Base-by-base conservation (phyloP, 371 early-diverging fungal genomes). In the Rhizomucor miehei region DNA sequence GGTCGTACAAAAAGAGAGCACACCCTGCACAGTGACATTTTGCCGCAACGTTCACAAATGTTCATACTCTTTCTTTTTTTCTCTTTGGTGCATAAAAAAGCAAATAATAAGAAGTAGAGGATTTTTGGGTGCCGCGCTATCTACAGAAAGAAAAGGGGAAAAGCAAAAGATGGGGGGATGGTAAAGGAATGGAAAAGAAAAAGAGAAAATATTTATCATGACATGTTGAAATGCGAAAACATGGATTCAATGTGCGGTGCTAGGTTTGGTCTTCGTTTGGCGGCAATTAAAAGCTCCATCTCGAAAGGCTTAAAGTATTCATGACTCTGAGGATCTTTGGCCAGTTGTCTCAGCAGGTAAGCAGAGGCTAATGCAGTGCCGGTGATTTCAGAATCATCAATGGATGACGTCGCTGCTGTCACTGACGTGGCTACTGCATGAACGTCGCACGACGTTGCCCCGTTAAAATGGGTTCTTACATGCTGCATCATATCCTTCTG, bases 301-400 rank as follows among this genome's bases (percentile, higher is more conserved):
- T 88, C 87, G 51, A 76, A 86, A 14, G 87, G 78, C 64, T 74
- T 60, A 65, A 88, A 88, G 51, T 81, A 63, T 20, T 68, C 65
- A 11, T 76, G 71, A 54, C 79, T 78, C 36, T 66, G 66, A 14
- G 76, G 75, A 43, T 79, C 69, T 44, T 84, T 70, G 20, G 88
- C 84, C 5, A 91, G 64, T 54, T 88, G 87, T 35, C 85, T 61
- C 38, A 91, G 63, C 14, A 89, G 67, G 57, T 86, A 69, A 17
- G 85, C 69, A 4, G 88, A 82, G 1, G 85, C 85, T 49, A 91
- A 63, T 0, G 89, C 86, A 51, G 86, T 81, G 25, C 91, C 89
- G 21, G 66, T 71, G 44, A 84, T 55, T 20, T 86, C 89, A 12
- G 69, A 66, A 16, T 56, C 36, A 23, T 68, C 69, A 6, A 58